Evolutionary conservation across 2,329 filamentous ascomycete genomes (phyloP), one percentile per base, ranked within the genome.

Genomic region (Thielaviopsis ethacetica): DNA sequence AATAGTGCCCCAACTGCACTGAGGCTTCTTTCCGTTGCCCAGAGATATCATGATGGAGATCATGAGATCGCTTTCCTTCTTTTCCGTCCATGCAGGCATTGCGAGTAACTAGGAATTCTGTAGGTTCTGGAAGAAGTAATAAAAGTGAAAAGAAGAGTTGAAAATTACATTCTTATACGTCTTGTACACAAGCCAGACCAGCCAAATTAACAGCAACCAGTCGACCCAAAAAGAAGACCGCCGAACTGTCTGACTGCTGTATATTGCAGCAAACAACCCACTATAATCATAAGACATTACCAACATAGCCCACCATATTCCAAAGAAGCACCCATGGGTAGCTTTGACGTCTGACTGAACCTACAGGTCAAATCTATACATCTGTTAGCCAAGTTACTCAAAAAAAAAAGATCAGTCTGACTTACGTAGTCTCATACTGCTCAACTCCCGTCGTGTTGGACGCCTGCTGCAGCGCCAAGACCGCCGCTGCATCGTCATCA

Each of bases 1-100:
- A 6, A 76, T 65, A n/a, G 69, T 66, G 22, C 64, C 51, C 63
- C 69, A 71, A 12, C 72, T 64, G 0, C 62, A 47, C 2, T 62
- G 65, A 2, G 72, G 68, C 44, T 67, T 70, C 58, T n/a, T 47
- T 15, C 52, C 41, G 3, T 26, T n/a, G 4, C 72, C 62, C 6
- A 70, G 65, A 26, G 70, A 67, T n/a, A 73, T 65, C 24, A 77
- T 60, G 27, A 69, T 47, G 9, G 38, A 17, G 9, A 59, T 44
- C 54, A 62, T 50, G 30, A 59, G 57, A 13, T 21, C 57, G 7
- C 50, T 44, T 10, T 57, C 60, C 2, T 44, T n/a, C 9, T 6
- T 50, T 50, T 56, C 49, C 4, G 50, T 24, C 10, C 41, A 56
- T 4, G 62, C 62, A 51, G 65, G 60, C 69, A 70, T 71, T 24